These are phyloP conservation scores for Rhynchosporium secalis DNA, from an alignment of 2,329 filamentous ascomycete genomes.

Conservation along the genomic window DNA sequence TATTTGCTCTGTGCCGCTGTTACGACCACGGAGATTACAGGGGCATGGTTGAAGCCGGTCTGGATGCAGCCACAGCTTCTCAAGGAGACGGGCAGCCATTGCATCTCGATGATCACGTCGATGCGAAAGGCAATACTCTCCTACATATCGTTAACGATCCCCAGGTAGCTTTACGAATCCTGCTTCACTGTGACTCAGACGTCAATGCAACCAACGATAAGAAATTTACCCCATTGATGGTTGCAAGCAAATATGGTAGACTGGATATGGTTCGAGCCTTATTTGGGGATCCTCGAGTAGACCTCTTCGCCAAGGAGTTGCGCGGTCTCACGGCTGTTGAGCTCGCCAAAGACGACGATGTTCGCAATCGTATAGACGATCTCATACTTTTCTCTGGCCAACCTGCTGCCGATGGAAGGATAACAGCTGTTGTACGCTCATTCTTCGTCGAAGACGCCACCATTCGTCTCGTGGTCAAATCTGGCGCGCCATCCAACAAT, in stretches of 20 bases:
- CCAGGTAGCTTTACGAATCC: conserved; percentile 70
- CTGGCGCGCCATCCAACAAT: conserved; percentile 78
- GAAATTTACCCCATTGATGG: conserved; percentile 93
- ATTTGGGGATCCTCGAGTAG: conserved; percentile 84
- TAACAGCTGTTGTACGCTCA: conserved; percentile 89
- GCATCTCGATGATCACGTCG: conserved; percentile 89
- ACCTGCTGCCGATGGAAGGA: conserved; percentile 72
- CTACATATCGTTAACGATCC: conserved; percentile 94
- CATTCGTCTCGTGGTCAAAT: conserved; percentile 90
- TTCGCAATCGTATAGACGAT: conserved; percentile 95
- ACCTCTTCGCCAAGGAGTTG: conserved; percentile 78
- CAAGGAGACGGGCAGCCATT: conserved; percentile 80
- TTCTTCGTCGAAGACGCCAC: conserved; percentile 98
- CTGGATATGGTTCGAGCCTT: conserved; percentile 89
- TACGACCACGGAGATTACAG: conserved; percentile 91
- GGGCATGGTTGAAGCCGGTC: conserved; percentile 80
- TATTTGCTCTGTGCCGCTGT: conserved; percentile 91
- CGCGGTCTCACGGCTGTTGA: conserved; percentile 92
- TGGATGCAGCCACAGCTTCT: conserved; percentile 69
- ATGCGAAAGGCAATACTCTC: conserved; percentile 89
- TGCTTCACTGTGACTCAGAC: conserved; percentile 88
- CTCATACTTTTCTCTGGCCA: conserved; percentile 78
- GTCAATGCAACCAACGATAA: conserved; percentile 95
- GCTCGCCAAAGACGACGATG: conserved; percentile 95
- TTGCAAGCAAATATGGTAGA: conserved; percentile 96